Base-by-base conservation (phyloP, 2,329 filamentous ascomycete genomes). In the Fusarium sp. region DNA sequence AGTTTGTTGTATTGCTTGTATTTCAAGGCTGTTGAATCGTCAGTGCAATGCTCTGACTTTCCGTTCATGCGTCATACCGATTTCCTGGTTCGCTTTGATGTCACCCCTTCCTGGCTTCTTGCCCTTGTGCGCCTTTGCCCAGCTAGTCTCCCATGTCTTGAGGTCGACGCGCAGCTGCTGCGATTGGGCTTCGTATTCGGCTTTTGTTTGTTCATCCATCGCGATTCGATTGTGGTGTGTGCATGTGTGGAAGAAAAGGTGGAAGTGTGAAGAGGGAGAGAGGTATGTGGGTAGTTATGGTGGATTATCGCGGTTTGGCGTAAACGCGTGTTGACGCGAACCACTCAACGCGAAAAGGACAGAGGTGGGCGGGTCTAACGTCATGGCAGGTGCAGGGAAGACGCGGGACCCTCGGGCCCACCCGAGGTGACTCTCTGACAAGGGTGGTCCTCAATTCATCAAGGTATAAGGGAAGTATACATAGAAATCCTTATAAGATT, bases 1-100 rank as follows among this genome's bases (percentile, higher is more conserved):
- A 92, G 80, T 74, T 88, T 91, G 80, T 92, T 91, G 82, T 95
- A 95, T 71, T 93, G 88, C 80, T 93, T 94, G 82, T 96, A 96
- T 79, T 95, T 95, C 56, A 86, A 86, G 40, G 91, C 92, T 93
- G 75, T 29, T 57, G 10, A 16, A 42, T 63, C 18, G 62, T 63
- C 20, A 63, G 66, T 33, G 52, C 20, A 3, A 5, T 59, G 45
- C 31, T 60, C 29, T 8, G 50, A 3, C 7, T n/a, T 9, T 8
- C 11, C 2, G 2, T 11, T n/a, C 5, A 22, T 36, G 16, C 4
- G 4, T 57, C 85, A 36, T 88, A 94, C 93, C 92, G 77, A 95
- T 95, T 0, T 88, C 88, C 8, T 89, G 87, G 77, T 94, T 91
- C 62, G 88, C 87, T 83, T 94, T 95, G 85, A 96, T 95, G 78